Evolutionary conservation across 768 basidiomycete genomes (phyloP).

Genomic region (Cyclocybe cylindracea): DNA sequence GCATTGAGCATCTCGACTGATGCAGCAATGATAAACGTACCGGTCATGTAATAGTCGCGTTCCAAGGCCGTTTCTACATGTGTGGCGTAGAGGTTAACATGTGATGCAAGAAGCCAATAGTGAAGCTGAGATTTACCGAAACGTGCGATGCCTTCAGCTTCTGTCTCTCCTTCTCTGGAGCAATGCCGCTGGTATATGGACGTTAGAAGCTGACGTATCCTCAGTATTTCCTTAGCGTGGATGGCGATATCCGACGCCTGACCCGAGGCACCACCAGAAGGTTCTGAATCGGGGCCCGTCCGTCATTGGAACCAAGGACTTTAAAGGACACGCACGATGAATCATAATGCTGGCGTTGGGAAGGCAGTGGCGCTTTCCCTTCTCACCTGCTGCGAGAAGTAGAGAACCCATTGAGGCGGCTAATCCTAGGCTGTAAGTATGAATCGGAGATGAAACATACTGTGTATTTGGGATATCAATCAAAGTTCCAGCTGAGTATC

Average conservation of each 20-base stretch:
- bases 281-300: slow-evolving; percentile 57
- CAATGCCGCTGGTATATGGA: slow-evolving; percentile 91
- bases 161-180: slow-evolving; percentile 60
- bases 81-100: slow-evolving; percentile 22
- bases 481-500: slow-evolving; percentile 11
- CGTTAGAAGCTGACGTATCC: slow-evolving; percentile 82
- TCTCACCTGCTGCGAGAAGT: slow-evolving; percentile 87
- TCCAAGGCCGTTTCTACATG: slow-evolving; percentile 81
- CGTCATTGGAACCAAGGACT: slow-evolving; percentile 9
- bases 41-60: slow-evolving; percentile 96
- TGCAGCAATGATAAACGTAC: slow-evolving; percentile 36
- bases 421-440: slow-evolving; percentile 95
- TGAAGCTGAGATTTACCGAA: slow-evolving; percentile 60
- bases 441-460: slow-evolving; percentile 94
- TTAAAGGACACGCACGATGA: slow-evolving; percentile 64
- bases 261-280: slow-evolving; percentile 93
- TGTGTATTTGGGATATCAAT: slow-evolving; percentile 31
- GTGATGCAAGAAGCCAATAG: slow-evolving; percentile 11
- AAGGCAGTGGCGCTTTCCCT: slow-evolving; percentile 87
- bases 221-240: slow-evolving; percentile 93
- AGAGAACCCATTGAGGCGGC: slow-evolving; percentile 97
- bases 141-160: slow-evolving; percentile 64
- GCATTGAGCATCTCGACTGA: slow-evolving; percentile 20
- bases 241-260: slow-evolving; percentile 98
- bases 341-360: slow-evolving; percentile 98